Evolutionary conservation across 2,329 filamentous ascomycete genomes (phyloP), one percentile per base, ranked within the genome.

Genomic region (Ophiobolus disseminans): DNA sequence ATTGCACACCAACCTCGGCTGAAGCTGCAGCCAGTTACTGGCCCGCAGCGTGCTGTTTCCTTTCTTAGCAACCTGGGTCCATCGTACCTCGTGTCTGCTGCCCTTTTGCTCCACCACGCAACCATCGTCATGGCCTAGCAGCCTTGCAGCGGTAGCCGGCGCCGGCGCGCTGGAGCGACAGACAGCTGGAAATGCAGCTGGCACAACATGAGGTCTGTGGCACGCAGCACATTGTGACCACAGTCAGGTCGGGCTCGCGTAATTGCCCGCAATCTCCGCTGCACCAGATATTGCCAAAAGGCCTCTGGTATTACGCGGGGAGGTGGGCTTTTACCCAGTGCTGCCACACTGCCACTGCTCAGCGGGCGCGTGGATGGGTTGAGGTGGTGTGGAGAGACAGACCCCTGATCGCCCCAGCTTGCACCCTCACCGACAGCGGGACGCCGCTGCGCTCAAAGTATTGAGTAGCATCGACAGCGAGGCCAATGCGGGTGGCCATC

Each of bases 21-120:
- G 37, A 40, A 38, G 40, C 22, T 41, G 25, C 31, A 34, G 19
- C 30, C 19, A 46, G 44, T 38, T 40, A 55, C 57, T 60, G 58
- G 46, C 43, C 46, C 38, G 44, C 47, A 48, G 46, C 48, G 25
- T 40, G 25, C 17, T 50, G 56, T 48, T 50, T 55, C 50, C 34
- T 43, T 53, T 41, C 53, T 51, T 59, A 50, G 53, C 30, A 32
- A n/a, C n/a, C n/a, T n/a, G n/a, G n/a, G 48, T 43, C 37, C 48
- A 42, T 64, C 62, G 64, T 60, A 65, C 58, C 49, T 67, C 64
- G 67, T 60, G 58, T 62, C 51, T 49, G 58, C 60, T 57, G 56
- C 57, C 58, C 51, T 44, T 60, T 51, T 54, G 49, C 53, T 54
- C 48, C 42, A 51, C 53, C 48, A 52, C 55, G 45, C 41, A 28